Evolutionary conservation across 2,329 filamentous ascomycete species (phyloP), one percentile per base, ranked within the genome.

Genomic region (Hymenoscyphus linearis): DNA sequence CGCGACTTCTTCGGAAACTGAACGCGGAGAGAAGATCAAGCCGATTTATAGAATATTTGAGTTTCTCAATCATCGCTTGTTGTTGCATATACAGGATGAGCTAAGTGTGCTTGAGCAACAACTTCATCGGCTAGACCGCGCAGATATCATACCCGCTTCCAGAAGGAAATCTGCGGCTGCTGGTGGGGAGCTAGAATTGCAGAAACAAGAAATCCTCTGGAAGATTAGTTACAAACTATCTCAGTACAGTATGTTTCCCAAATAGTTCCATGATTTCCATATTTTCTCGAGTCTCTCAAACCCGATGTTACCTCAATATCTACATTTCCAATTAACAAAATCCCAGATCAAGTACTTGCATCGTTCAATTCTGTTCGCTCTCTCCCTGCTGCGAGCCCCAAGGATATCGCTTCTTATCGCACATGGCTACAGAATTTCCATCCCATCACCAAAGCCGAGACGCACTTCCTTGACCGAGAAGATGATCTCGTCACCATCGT

Each of bases 41-140:
- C 90, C 91, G 0, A 82, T 96, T 62, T 96, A 96, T 73, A 85
- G 93, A 52, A 87, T 87, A 60, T 97, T 97, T 70, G 87, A 90
- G 71, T 82, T 85, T 12, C 77, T 96, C 18, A 93, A 95, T 68
- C 91, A 96, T 72, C 86, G 93, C 2, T 77, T 96, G 2, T 77
- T 97, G 2, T 79, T 96, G 0, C 87, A 95, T 64, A 79, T 96
- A 16, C 93, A 96, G 74, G 91, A 96, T 70, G 91, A 96, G 72
- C 84, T 96, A 18, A 80, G 81, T 34, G 88, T 93, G 68, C 78
- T 96, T 40, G 92, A 96, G 74, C 87, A 91, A 69, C 85, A 93
- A 61, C 80, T 97, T 0, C 82, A 84, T 18, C 78, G 80, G 0
- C 75, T 95, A 0, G 93, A 96, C 69, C 76, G 76, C 22, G 75